These are phyloP conservation scores for Phytophthora lateralis DNA, from an alignment of 352 stramenopile genomes.

Conservation along the genomic window DNA sequence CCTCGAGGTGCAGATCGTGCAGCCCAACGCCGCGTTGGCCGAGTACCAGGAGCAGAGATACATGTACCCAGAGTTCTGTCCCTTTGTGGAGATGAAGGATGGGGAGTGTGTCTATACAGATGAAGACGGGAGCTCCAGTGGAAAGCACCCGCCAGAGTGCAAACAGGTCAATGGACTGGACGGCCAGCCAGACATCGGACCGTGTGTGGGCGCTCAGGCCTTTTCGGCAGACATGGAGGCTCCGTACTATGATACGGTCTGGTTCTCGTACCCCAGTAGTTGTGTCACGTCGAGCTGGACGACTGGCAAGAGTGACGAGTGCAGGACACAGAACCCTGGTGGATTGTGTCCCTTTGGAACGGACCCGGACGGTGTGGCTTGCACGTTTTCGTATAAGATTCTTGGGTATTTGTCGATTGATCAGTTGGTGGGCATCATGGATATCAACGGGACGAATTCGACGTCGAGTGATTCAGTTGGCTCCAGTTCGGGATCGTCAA, in stretches of 20 bases:
- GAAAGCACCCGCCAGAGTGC: conserved; percentile 47
- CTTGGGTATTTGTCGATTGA: conserved; percentile 68
- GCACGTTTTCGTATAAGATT: conserved; percentile 64
- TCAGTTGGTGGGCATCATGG: conserved; percentile 71
- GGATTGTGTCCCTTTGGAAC: conserved; percentile 63
- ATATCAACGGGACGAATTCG: conserved; percentile 28
- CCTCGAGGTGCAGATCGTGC: conserved; percentile 63
- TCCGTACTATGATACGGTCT: conserved; percentile 69
- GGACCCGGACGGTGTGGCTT: conserved; percentile 54
- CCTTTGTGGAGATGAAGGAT: conserved; percentile 69
- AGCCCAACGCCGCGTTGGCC: conserved; percentile 61
- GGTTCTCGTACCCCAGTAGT: conserved; percentile 76
- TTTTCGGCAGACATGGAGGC: conserved; percentile 60
- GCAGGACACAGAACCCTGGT: conserved; percentile 36
- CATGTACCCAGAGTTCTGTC: conserved; percentile 74
- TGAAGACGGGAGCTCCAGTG: conserved; percentile 22
- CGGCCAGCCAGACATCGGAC: conserved; percentile 56
- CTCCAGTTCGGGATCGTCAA: conserved; percentile 34
- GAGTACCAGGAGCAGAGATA: conserved; percentile 63
- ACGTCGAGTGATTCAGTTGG: conserved; percentile 34
- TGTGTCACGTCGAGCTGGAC: conserved; percentile 62
- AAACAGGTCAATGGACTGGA: conserved; percentile 70
- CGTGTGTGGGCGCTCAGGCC: conserved; percentile 63
- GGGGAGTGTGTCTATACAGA: conserved; percentile 53
- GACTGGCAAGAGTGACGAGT: conserved; percentile 48